Conservation (phyloP, 352 stramenopile genomes). For the Globisporangium paroecandrum region DNA sequence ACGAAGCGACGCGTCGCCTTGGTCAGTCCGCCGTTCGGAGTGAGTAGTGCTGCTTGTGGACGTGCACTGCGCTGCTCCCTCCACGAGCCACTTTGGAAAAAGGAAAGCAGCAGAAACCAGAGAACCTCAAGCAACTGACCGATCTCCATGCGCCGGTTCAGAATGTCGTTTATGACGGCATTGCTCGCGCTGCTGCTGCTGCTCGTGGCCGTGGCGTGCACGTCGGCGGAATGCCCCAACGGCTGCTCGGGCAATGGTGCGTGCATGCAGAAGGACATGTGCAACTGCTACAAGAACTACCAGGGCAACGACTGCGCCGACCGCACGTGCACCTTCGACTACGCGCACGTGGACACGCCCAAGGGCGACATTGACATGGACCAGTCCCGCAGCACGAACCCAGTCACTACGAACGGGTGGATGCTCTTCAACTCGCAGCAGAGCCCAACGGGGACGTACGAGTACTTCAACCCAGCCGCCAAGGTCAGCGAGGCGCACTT, state of each 20-base stretch:
- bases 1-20: background rate
- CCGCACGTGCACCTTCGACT: constrained; percentile 83
- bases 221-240: constrained; percentile 59
- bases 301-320: constrained; percentile 80
- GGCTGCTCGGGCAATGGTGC: constrained; percentile 81
- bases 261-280: constrained; percentile 81
- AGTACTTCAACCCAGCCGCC: constrained; percentile 63
- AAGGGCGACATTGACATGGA: constrained; percentile 93
- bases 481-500: constrained; percentile 68
- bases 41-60: background rate
- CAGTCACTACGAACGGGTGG: constrained; percentile 33
- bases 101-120: background rate
- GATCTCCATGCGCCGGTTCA: background rate
- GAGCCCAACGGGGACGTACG: constrained; percentile 60
- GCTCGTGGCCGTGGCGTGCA: constrained; percentile 22
- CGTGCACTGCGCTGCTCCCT: background rate
- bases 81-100: constrained; percentile 15
- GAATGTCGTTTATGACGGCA: constrained; percentile 1
- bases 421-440: constrained; percentile 76
- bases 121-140: background rate
- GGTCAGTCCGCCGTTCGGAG: too few species aligned
- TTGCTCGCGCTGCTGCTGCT: constrained; percentile 18
- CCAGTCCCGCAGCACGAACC: constrained; percentile 13
- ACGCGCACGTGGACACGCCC: constrained; percentile 89
- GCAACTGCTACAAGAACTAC: constrained; percentile 84